phyloP scores from a whole-genome alignment of 495 filamentous ascomycete genomes.

The Talaromyces nanjingensis region DNA sequence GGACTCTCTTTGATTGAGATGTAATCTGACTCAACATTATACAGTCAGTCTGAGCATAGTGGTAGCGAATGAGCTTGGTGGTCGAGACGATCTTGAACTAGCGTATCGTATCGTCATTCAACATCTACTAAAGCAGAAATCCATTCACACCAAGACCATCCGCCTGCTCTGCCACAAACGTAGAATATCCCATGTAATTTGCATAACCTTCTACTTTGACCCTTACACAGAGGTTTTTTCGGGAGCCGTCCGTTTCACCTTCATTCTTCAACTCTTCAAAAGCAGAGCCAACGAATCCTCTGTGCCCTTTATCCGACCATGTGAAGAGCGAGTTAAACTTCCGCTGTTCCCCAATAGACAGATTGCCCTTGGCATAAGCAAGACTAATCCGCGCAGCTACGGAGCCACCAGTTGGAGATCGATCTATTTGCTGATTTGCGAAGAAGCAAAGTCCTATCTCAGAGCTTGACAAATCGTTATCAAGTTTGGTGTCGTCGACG shows the following conservation, averaged over 20 bases:
- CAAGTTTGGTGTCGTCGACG: slow-evolving; percentile 16
- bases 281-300: neutral
- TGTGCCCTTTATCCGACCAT: neutral
- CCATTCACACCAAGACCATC: neutral
- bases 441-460: slow-evolving; percentile 16
- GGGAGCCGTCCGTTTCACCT: neutral
- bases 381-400: neutral
- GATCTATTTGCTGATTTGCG: slow-evolving; percentile 21
- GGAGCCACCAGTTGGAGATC: slow-evolving; percentile 17
- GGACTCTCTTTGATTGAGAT: slow-evolving; percentile 1
- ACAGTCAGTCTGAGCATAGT: neutral
- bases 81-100: neutral
- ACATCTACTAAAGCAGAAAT: neutral
- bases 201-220: neutral
- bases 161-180: neutral
- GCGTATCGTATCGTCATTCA: neutral
- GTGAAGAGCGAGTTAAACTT: slow-evolving; percentile 17
- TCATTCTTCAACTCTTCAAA: neutral
- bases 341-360: slow-evolving; percentile 12
- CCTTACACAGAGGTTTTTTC: neutral
- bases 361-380: slow-evolving; percentile 13
- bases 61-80: neutral
- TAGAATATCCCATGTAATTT: neutral
- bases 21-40: neutral
- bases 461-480: slow-evolving; percentile 12